phyloP scores from a whole-genome alignment of 2,329 filamentous ascomycete species.

The Colletotrichum truncatum region DNA sequence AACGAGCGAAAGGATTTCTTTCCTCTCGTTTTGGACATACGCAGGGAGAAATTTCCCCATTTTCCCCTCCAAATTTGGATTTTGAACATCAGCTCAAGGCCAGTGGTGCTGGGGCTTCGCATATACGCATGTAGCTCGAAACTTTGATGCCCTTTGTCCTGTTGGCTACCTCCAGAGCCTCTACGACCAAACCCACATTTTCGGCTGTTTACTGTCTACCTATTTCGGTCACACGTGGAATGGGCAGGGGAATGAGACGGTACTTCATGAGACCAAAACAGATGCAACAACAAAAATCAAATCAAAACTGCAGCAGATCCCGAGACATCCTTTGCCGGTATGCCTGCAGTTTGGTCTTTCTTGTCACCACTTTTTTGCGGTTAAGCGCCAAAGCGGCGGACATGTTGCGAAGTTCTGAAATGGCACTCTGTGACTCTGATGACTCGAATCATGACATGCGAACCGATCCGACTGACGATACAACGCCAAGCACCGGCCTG shows the following conservation, averaged over 20 bases:
- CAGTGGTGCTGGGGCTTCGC: neutral
- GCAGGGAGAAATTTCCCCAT: too few species aligned
- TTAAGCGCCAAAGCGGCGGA: neutral
- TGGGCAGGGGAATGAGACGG: too few species aligned
- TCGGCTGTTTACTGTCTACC: too few species aligned
- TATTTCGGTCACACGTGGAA: too few species aligned
- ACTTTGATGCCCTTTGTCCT: too few species aligned
- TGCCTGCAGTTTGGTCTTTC: neutral
- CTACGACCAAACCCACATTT: too few species aligned
- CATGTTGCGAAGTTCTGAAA: neutral
- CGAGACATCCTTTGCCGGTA: neutral
- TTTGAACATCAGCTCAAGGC: neutral
- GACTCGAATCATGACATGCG: neutral
- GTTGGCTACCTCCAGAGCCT: too few species aligned
- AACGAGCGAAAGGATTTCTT: neutral
- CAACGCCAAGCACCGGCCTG: neutral
- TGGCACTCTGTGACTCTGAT: neutral
- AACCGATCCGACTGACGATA: neutral
- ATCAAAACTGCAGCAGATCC: neutral
- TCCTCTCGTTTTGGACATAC: neutral
- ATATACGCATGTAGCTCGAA: too few species aligned
- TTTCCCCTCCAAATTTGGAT: neutral
- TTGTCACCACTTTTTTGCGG: neutral
- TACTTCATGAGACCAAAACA: too few species aligned
- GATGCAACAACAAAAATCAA: too few species aligned